phyloP scores from a whole-genome alignment of 768 basidiomycete genomes.

The Boletus vermiculosoides region DNA sequence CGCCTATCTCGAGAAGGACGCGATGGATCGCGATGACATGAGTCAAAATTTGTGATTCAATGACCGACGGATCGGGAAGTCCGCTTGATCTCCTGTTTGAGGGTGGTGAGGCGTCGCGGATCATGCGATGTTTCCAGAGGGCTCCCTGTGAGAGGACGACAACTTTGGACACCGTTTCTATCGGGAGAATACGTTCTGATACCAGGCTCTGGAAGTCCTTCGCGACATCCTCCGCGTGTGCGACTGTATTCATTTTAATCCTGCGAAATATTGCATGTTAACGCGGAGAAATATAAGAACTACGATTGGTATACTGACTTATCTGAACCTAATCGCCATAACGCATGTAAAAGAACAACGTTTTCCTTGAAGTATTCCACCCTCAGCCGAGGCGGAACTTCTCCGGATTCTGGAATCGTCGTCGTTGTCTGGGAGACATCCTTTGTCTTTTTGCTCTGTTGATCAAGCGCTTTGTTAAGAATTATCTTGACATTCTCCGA shows the following conservation, averaged over 20 bases:
- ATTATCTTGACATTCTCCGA: constrained; percentile 79
- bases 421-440: constrained; percentile 37
- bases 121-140: constrained; percentile 81
- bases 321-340: constrained; percentile 57
- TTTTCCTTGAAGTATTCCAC: constrained; percentile 71
- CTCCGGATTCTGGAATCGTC: constrained; percentile 29
- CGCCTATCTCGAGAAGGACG: constrained; percentile 63
- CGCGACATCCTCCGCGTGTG: constrained; percentile 48
- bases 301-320: constrained; percentile 45
- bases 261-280: constrained; percentile 12
- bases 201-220: constrained; percentile 61
- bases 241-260: constrained; percentile 45
- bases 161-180: constrained; percentile 73
- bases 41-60: constrained; percentile 64
- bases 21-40: constrained; percentile 68
- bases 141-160: constrained; percentile 76
- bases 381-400: constrained; percentile 47
- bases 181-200: constrained; percentile 65
- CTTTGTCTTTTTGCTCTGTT: constrained; percentile 47
- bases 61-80: constrained; percentile 31
- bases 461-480: constrained; percentile 63
- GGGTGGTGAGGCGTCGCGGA: constrained; percentile 46
- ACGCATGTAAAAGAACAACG: constrained; percentile 71
- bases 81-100: constrained; percentile 26
- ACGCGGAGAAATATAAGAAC: neutral